Evolutionary conservation across 1,139 yeast genomes (phyloP), one percentile per base, ranked within the genome.

Genomic region (Lodderomyces metapsilosis): DNA sequence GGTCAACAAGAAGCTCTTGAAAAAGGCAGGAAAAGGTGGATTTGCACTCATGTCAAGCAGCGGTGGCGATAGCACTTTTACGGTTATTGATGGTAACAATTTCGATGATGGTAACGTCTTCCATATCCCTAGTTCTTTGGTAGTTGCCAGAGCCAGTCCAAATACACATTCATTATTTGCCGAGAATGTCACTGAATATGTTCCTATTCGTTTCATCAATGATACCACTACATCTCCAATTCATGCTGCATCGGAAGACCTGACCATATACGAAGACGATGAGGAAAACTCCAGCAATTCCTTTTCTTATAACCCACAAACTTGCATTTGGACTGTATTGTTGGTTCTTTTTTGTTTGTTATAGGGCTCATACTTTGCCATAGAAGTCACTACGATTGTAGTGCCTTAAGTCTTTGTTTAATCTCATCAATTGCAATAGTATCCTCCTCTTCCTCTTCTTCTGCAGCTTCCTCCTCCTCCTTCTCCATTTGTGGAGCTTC

Each of bases 341-440:
- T 22, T 33, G 18, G 27, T 23, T 20, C 17, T 17, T 6, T 33
- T 33, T 6, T 33, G 36, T 23, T 21, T 33, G 12, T 23, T 33
- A 12, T 33, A 23, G 7, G 27, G 18, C 16, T 24, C 5, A 5
- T 28, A 15, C 4, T 28, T 15, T 7, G 10, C n/a, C 16, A 25
- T 12, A 8, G 16, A 5, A 28, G 10, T 3, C 18, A 28, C 32
- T 28, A 28, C 12, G 32, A 86, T 60, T 91, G 97, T 47, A 92
- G 66, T 0, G 97, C 98, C 55, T 75, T 82, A 42, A 92, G 71
- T 44, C 98, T 70, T 57, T 91, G 92, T 50, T 96, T 76, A 97
- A 92, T 92, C 53, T 83, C 91, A 52, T 81, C 82, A 46, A 92
- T 68, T 53, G 88, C 78, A 46, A 77, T 82, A 47, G 78, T 84